A percentile compares a stretch with the other conserved stretches of the same genome.
These are phyloP conservation scores for Lumnitzera littorea DNA, from an alignment of 345 rosid species.

Conservation along the genomic window DNA sequence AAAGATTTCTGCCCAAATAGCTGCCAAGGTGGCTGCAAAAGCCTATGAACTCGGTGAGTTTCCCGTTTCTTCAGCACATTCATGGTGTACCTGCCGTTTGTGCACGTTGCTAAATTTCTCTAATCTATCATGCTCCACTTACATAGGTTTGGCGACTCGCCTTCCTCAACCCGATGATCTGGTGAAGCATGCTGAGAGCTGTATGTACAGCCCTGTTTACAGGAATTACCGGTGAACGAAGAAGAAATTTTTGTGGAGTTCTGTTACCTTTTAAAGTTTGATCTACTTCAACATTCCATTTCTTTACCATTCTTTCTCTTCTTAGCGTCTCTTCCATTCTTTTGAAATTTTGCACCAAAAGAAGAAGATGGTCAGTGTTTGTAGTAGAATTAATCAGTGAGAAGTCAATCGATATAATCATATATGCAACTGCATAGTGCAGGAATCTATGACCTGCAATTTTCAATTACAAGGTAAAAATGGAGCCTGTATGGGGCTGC, in stretches of 20 bases:
- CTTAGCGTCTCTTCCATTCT: too few relatives aligned
- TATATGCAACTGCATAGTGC: too few relatives aligned
- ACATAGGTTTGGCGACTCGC: conserved; percentile 74
- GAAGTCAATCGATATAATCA: too few relatives aligned
- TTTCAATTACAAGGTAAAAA: too few relatives aligned
- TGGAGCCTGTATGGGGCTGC: too few relatives aligned
- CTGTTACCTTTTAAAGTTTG: neutral
- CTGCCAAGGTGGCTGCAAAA: conserved; percentile 82
- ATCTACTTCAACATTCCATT: too few relatives aligned
- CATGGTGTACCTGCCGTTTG: neutral
- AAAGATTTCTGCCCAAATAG: conserved; percentile 89
- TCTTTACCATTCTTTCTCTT: too few relatives aligned
- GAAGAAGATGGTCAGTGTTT: too few relatives aligned
- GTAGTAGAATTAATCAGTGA: too few relatives aligned
- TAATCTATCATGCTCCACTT: too few relatives aligned
- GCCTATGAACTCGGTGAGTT: conserved; percentile 87
- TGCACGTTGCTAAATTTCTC: neutral
- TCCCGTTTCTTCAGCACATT: neutral
- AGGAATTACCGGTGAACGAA: conserved; percentile 47
- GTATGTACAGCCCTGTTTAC: conserved; percentile 88
- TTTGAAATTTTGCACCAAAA: too few relatives aligned
- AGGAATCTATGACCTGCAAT: too few relatives aligned
- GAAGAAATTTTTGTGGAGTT: neutral
- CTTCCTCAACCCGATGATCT: conserved; percentile 77
- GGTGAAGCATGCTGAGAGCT: conserved; percentile 71